Base-by-base conservation (phyloP, 1,284 basidiomycete species). In the Tetrapyrgos nigripes region DNA sequence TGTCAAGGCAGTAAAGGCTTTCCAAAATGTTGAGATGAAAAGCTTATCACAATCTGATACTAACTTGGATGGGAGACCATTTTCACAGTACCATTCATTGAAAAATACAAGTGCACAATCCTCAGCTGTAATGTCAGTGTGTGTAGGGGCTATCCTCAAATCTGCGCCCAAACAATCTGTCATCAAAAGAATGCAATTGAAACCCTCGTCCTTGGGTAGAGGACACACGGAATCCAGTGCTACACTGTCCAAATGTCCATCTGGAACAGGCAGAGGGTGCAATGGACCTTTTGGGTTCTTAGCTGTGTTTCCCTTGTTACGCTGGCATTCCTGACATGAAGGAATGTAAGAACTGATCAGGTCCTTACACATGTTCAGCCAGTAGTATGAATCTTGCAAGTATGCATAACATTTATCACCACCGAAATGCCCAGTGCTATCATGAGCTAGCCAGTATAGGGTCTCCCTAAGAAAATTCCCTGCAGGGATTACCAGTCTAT, bases 141-240 rank as follows among this genome's bases (percentile, higher is more conserved):
- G n/a, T n/a, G n/a, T n/a, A n/a, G n/a, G n/a, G n/a, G n/a, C n/a
- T n/a, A n/a, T n/a, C n/a, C n/a, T n/a, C n/a, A n/a, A n/a, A n/a
- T n/a, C n/a, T n/a, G n/a, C n/a, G n/a, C n/a, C n/a, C n/a, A n/a
- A n/a, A 0, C 73, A 53, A 58, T 79, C 75, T 0, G 78, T 80
- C 0, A 83, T 68, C 0, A 81, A 78, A 0, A 78, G 53, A 5
- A 84, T 75, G 1, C 46, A 62, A 26, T 76, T 64, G 40, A 50
- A 74, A 0, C 75, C 73, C 0, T 68, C n/a, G 0, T 75, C 71
- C 0, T 56, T n/a, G 0, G 74, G 74, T 0, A 79, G 55, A 0
- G 71, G 75, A 0, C 73, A 70, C 4, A 80, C 64, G 48, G 78
- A 77, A 46, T 79, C 71, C 4, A 79, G 67, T 0, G 68, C 66